phyloP scores from a whole-genome alignment of 1,284 basidiomycete species.

The Chondrostereum purpureum region DNA sequence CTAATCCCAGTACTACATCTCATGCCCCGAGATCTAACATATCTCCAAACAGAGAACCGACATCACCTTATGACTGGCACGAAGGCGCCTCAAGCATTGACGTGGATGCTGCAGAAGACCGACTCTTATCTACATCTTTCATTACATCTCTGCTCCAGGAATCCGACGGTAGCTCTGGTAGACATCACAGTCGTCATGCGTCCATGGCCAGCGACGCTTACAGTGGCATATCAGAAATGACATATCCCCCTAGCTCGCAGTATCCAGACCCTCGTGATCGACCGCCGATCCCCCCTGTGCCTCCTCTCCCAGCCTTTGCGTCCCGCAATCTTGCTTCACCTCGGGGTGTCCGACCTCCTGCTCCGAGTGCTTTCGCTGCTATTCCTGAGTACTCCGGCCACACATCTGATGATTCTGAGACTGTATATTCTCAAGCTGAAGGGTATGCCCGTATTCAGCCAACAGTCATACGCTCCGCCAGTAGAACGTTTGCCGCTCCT shows the following conservation, averaged over 20 bases:
- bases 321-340: constrained; percentile 12
- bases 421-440: constrained; percentile 21
- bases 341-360: constrained; percentile 24
- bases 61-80: constrained; percentile 48
- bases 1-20: constrained; percentile 8
- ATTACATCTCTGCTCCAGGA: constrained; percentile 52
- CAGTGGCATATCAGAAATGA: constrained; percentile 45
- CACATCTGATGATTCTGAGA: constrained; percentile 24
- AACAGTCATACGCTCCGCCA: constrained; percentile 22
- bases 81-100: constrained; percentile 55
- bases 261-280: constrained; percentile 12
- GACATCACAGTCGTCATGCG: constrained; percentile 19
- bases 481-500: constrained; percentile 13
- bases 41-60: constrained; percentile 16
- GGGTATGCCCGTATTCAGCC: constrained; percentile 13
- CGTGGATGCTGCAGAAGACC: constrained; percentile 48
- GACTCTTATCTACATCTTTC: constrained; percentile 52
- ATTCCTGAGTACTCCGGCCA: constrained; percentile 18
- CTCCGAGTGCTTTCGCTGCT: constrained; percentile 28
- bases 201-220: constrained; percentile 32
- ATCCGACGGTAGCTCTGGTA: constrained; percentile 26
- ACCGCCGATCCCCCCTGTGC: constrained; percentile 10
- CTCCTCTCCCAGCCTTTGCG: constrained; percentile 9
- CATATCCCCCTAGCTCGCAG: constrained; percentile 34
- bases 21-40: constrained; percentile 2